A percentile compares a stretch with the other conserved stretches of the same genome.
phyloP scores from a whole-genome alignment of 352 stramenopile genomes.

The Elongisporangium prolatum region DNA sequence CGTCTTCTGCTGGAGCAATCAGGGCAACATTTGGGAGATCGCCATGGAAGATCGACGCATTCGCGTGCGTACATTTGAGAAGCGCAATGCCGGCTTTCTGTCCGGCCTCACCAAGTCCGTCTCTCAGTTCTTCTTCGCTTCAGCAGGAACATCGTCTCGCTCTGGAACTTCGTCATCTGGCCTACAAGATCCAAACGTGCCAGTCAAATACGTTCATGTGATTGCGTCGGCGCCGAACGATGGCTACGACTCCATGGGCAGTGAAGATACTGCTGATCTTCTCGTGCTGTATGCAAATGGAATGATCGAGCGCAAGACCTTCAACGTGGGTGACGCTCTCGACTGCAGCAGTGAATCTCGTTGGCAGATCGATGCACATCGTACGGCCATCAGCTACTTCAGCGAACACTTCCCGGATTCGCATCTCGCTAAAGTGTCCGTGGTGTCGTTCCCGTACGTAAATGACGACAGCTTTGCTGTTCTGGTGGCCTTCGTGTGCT shows the following conservation, averaged over 20 bases:
- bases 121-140: constrained; percentile 75
- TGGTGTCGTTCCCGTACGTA: constrained; percentile 68
- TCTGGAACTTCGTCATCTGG: constrained; percentile 11
- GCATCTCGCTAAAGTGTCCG: constrained; percentile 54
- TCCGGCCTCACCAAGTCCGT: constrained; percentile 69
- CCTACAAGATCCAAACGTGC: constrained; percentile 41
- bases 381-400: constrained; percentile 65
- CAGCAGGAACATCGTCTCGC: constrained; percentile 12
- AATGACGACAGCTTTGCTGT: constrained; percentile 49
- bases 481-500: constrained; percentile 67
- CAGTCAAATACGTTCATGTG: constrained; percentile 51
- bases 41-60: constrained; percentile 77
- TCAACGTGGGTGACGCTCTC: constrained; percentile 58
- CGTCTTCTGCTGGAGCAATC: constrained; percentile 77
- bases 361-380: constrained; percentile 57
- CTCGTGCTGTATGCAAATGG: constrained; percentile 66
- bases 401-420: constrained; percentile 55
- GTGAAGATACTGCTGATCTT: constrained; percentile 48
- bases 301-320: constrained; percentile 61
- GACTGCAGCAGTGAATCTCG: constrained; percentile 51
- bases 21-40: constrained; percentile 76
- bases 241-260: constrained; percentile 4
- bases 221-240: constrained; percentile 25
- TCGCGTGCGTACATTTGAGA: constrained; percentile 68
- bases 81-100: constrained; percentile 58